Evolutionary conservation across 2,329 filamentous ascomycete species (phyloP), one percentile per base, ranked within the genome.

Genomic region (Chalara sp.): DNA sequence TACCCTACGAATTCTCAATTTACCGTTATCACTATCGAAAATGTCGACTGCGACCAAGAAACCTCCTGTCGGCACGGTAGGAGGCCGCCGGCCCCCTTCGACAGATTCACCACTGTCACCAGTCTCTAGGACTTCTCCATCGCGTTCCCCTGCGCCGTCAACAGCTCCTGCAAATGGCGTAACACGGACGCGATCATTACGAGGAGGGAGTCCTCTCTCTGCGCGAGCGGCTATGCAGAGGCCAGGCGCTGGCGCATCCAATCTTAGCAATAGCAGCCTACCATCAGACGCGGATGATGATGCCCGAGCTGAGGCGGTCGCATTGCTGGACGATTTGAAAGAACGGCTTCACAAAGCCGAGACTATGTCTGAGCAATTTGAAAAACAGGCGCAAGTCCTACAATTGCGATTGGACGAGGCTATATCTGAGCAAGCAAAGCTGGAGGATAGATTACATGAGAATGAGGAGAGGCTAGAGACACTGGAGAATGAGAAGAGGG

Each of bases 391-490:
- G 49, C 87, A 93, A 53, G 84, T 95, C 44, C 72, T 97, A 58
- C 89, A 96, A 70, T 79, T 86, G 58, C 83, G 88, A 61, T 78
- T 97, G 6, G 90, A 97, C 64, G 92, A 97, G 59, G 82, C 89
- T 44, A 71, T 86, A 52, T 80, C 81, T 59, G 90, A 96, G 67
- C 91, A 96, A 63, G 81, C 81, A 48, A 89, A 87, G 70, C 73
- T 96, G 35, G 93, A 99, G 68, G 92, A 97, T 67, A 83, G 82
- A 56, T 76, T 87, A 44, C 91, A 96, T 66, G 91, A 96, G 68
- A 84, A 82, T 63, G 90, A 93, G 55, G 88, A 92, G 67, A 83
- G 85, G 63, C 80, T 92, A 52, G 90, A 96, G 68, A 74, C 79
- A 6, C 75, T 97, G 49, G 83, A 84, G 63, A 90, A 88, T 62